Conservation (phyloP, 2,329 filamentous ascomycete species). For the Penicillium palitans region DNA sequence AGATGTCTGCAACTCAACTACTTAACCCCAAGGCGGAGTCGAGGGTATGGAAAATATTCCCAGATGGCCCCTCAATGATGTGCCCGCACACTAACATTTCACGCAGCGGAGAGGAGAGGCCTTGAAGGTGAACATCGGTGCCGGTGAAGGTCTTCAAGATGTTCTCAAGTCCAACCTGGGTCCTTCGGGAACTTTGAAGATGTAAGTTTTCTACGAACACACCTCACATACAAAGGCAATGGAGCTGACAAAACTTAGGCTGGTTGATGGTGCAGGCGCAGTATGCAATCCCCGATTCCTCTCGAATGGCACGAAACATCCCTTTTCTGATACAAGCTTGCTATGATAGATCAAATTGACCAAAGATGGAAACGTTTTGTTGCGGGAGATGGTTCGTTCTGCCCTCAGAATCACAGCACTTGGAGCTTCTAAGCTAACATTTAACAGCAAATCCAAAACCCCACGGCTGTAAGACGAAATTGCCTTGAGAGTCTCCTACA, state of each 20-base stretch:
- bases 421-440: constrained; percentile 32
- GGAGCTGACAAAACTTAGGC: constrained; percentile 45
- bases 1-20: constrained; percentile 95
- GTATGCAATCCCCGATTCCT: constrained; percentile 41
- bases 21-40: constrained; percentile 99
- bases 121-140: constrained; percentile 92
- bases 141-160: constrained; percentile 89
- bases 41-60: constrained; percentile 62
- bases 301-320: constrained; percentile 5
- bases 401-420: neutral
- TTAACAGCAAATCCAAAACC: constrained; percentile 86
- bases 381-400: constrained; percentile 62
- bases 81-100: constrained; percentile 47
- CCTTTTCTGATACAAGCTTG: constrained; percentile 22
- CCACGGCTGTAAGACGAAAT: constrained; percentile 70
- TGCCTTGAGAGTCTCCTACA: constrained; percentile 1
- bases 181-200: constrained; percentile 92
- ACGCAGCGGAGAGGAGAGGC: constrained; percentile 89
- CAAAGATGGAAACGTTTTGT: constrained; percentile 90
- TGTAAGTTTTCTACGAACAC: constrained; percentile 55
- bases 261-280: constrained; percentile 63
- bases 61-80: constrained; percentile 28
- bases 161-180: constrained; percentile 96
- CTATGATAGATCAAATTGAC: constrained; percentile 85
- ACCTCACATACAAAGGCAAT: constrained; percentile 2